Evolutionary conservation across 768 basidiomycete genomes (phyloP).

Genomic region (Panaeolus papilionaceus): DNA sequence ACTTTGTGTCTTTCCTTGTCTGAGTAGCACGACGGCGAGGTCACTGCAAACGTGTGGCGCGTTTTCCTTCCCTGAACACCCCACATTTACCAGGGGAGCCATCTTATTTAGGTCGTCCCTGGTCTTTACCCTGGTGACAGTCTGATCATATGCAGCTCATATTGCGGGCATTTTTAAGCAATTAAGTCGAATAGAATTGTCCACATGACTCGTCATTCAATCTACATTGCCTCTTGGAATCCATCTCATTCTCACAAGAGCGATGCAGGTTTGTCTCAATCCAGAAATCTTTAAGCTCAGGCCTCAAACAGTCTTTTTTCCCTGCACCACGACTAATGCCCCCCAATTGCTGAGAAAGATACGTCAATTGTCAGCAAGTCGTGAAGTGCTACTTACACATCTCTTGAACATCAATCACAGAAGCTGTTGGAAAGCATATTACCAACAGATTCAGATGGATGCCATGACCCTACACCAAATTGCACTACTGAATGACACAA

Average conservation of each 20-base stretch:
- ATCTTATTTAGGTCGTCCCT: neutral
- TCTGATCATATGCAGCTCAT: slow-evolving; percentile 5
- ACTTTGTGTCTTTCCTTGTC: slow-evolving; percentile 15
- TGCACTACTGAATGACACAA: neutral
- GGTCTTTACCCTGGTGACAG: neutral
- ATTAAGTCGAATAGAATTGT: neutral
- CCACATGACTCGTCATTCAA: neutral
- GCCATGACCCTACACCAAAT: neutral
- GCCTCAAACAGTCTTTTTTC: neutral
- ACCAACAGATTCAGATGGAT: neutral
- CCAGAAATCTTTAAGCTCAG: neutral
- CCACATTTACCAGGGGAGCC: neutral
- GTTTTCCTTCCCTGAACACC: slow-evolving; percentile 16
- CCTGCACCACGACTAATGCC: neutral
- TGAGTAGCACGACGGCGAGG: slow-evolving; percentile 9
- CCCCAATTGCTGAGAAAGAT: neutral
- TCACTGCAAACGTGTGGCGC: slow-evolving; percentile 36
- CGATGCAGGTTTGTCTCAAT: neutral
- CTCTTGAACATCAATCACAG: too few species aligned
- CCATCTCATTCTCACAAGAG: neutral
- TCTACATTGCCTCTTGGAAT: slow-evolving; percentile 2
- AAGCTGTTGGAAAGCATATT: neutral
- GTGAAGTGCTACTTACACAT: too few species aligned
- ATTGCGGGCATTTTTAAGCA: slow-evolving; percentile 1
- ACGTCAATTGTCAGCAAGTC: neutral